phyloP scores from a whole-genome alignment of 805 yeast genomes.

The Ogataea methanolica region DNA sequence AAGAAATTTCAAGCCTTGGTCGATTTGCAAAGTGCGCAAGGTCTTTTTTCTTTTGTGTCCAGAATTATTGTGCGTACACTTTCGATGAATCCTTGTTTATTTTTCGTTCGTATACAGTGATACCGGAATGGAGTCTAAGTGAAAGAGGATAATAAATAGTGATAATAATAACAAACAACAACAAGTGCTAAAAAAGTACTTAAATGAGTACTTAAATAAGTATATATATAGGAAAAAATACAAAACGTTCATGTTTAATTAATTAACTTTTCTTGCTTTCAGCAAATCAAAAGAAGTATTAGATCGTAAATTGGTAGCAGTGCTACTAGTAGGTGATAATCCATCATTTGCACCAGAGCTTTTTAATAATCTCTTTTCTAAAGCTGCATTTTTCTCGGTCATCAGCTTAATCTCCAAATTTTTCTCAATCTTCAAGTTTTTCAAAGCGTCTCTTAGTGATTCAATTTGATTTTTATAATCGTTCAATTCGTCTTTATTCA shows the following conservation, averaged over 20 bases:
- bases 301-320: slow-evolving; percentile 12
- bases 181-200: not conserved
- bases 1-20: too few relatives aligned
- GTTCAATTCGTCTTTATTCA: slow-evolving; percentile 20
- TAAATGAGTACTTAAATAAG: too few relatives aligned
- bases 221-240: not conserved
- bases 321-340: slow-evolving; percentile 2
- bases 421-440: slow-evolving; percentile 22
- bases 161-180: not conserved
- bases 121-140: too few relatives aligned
- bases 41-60: too few relatives aligned
- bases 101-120: too few relatives aligned
- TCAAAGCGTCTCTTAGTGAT: slow-evolving; percentile 27
- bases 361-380: slow-evolving; percentile 21
- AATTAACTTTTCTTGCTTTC: not conserved
- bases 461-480: slow-evolving; percentile 28
- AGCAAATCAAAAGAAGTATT: slow-evolving; percentile 12
- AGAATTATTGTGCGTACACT: too few relatives aligned
- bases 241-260: not conserved
- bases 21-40: too few relatives aligned
- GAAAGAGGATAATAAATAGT: not conserved
- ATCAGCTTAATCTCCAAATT: slow-evolving; percentile 23
- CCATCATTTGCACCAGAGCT: slow-evolving; percentile 11
- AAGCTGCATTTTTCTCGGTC: slow-evolving; percentile 19
- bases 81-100: too few relatives aligned